Evolutionary conservation across 306 rosid species (phyloP), one percentile per base, ranked within the genome.

Genomic region (Notholithocarpus densiflorus): DNA sequence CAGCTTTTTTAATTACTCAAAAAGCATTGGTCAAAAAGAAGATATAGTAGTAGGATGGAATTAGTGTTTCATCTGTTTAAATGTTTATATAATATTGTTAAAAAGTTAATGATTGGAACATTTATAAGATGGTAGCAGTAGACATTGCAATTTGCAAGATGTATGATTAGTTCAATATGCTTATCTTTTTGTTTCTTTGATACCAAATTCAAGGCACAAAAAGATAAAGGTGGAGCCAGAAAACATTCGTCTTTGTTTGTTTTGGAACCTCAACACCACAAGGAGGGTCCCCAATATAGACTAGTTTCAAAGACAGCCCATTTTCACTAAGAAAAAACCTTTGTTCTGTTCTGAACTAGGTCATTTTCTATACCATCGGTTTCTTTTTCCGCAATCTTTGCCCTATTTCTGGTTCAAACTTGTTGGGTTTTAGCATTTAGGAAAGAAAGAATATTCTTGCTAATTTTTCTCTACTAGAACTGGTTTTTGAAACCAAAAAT

Each of bases 21-120:
- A n/a, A 66, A 21, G 14, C 37, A 32, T 71, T 73, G 68, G 83
- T 76, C 80, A 77, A 84, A 81, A 53, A 69, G 72, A 60, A 75
- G 56, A 75, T 52, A 52, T 40, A 40, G 45, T 32, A 48, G 9
- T 52, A 70, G 13, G 80, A 81, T 59, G 18, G 48, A 31, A 12
- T 69, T n/a, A 74, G 17, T 6, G 9, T 32, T 78, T 48, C 60
- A 15, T 51, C 8, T 48, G 52, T 13, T 21, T 37, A 77, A 77
- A 7, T 17, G 2, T 43, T 1, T 60, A 51, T 43, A 5, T 70
- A 59, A 40, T 55, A 59, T 62, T 24, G 29, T 62, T 62, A 27
- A 1, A 62, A 62, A 27, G 40, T 62, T 26, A 62, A 62, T 62
- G 20, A 62, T 62, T 62, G 17, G 37, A 6, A 26, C 68, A 26